phyloP scores from a whole-genome alignment of 2,329 filamentous ascomycete genomes.

The Colletotrichum tropicicola region DNA sequence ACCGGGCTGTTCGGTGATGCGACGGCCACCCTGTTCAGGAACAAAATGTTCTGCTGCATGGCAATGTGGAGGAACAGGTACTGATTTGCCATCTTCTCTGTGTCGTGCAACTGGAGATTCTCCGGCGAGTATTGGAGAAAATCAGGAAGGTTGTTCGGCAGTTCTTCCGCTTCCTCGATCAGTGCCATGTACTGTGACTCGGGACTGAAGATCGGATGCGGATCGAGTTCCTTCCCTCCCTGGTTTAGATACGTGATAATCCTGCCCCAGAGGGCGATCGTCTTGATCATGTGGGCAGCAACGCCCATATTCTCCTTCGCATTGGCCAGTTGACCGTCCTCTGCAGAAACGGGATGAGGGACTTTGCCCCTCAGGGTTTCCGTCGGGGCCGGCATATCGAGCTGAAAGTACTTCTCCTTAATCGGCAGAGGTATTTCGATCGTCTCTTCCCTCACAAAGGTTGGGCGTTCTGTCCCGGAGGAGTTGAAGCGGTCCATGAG shows the following conservation, averaged over 20 bases:
- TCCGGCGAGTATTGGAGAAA: slow-evolving; percentile 79
- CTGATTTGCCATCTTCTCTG: slow-evolving; percentile 87
- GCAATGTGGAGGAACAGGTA: slow-evolving; percentile 93
- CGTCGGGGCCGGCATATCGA: slow-evolving; percentile 89
- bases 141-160: slow-evolving; percentile 75
- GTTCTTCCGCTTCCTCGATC: slow-evolving; percentile 74
- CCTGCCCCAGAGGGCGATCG: slow-evolving; percentile 88
- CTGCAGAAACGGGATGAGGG: slow-evolving; percentile 67
- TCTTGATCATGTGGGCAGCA: slow-evolving; percentile 86
- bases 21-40: slow-evolving; percentile 88
- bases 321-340: slow-evolving; percentile 71
- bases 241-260: slow-evolving; percentile 92
- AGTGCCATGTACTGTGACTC: slow-evolving; percentile 81
- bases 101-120: slow-evolving; percentile 85
- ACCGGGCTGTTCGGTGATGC: slow-evolving; percentile 72
- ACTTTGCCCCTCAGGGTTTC: slow-evolving; percentile 81
- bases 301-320: slow-evolving; percentile 91
- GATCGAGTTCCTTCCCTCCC: slow-evolving; percentile 83
- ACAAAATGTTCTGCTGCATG: slow-evolving; percentile 88
- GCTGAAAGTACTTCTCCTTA: slow-evolving; percentile 87
- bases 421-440: slow-evolving; percentile 91
- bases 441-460: slow-evolving; percentile 89
- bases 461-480: slow-evolving; percentile 90
- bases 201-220: slow-evolving; percentile 80
- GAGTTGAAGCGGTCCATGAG: slow-evolving; percentile 98